phyloP scores from a whole-genome alignment of 1,139 yeast species.

The Kodamaea anthophila region DNA sequence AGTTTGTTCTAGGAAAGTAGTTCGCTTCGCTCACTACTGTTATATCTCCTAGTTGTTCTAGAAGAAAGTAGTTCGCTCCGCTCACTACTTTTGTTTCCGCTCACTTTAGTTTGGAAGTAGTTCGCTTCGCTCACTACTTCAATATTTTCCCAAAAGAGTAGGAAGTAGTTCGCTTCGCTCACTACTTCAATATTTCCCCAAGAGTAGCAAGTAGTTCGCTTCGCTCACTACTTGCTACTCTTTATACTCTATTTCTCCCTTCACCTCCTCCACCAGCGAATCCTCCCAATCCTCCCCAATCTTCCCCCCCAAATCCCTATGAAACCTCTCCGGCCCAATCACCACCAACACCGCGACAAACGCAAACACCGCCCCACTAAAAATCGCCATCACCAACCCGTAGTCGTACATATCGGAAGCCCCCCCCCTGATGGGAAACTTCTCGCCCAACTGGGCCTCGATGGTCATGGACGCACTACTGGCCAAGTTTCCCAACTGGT shows the following conservation, averaged over 20 bases:
- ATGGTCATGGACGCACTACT: slow-evolving; percentile 34
- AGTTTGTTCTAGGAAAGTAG: too few relatives aligned
- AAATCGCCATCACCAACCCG: slow-evolving; percentile 35
- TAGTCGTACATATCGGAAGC: slow-evolving; percentile 18
- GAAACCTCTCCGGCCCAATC: slow-evolving; percentile 28
- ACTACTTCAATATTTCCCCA: too few relatives aligned
- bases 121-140: too few relatives aligned
- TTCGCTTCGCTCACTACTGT: too few relatives aligned
- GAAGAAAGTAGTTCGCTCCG: too few relatives aligned
- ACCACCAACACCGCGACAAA: slow-evolving; percentile 22
- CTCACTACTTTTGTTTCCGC: too few relatives aligned
- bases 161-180: too few relatives aligned
- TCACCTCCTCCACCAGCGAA: slow-evolving; percentile 1
- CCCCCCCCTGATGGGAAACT: slow-evolving; percentile 17
- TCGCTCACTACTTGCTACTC: too few relatives aligned
- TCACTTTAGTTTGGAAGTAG: too few relatives aligned
- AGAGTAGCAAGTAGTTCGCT: too few relatives aligned
- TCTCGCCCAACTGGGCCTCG: slow-evolving; percentile 28
- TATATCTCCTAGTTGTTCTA: too few relatives aligned
- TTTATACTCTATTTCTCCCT: slow-evolving; percentile 2
- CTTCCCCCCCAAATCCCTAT: slow-evolving; percentile 5
- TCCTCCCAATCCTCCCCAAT: slow-evolving; percentile 1
- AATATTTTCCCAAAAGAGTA: too few relatives aligned
- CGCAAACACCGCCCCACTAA: slow-evolving; percentile 31
- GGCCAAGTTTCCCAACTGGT: slow-evolving; percentile 36